Conservation (phyloP, 2,329 filamentous ascomycete genomes). For the Rhinocladiella similis region DNA sequence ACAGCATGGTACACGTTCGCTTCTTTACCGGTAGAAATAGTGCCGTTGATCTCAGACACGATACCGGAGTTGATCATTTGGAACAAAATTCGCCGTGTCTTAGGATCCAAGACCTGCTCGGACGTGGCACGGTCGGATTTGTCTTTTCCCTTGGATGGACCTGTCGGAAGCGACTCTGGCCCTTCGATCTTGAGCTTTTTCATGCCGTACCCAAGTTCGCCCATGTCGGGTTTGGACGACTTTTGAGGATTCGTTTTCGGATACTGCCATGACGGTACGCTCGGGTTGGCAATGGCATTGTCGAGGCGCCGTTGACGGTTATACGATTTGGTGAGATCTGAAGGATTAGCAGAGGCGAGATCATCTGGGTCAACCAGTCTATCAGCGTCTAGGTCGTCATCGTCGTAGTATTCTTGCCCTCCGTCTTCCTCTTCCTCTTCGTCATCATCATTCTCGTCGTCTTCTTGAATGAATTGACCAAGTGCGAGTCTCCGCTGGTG, state of each 20-base stretch:
- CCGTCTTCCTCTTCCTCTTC: constrained; percentile 49
- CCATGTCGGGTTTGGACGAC: constrained; percentile 70
- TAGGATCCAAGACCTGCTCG: constrained; percentile 90
- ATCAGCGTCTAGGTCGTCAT: constrained; percentile 58
- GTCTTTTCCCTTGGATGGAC: constrained; percentile 51
- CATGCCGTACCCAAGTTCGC: constrained; percentile 63
- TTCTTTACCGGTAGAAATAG: constrained; percentile 95
- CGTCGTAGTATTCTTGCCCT: constrained; percentile 60
- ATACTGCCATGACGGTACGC: constrained; percentile 55
- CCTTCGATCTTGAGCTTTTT: constrained; percentile 79
- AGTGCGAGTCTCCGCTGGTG: constrained; percentile 32
- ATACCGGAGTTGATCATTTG: constrained; percentile 93
- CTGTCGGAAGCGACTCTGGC: constrained; percentile 20
- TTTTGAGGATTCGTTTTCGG: constrained; percentile 77
- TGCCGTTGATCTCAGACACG: constrained; percentile 89
- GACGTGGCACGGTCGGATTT: constrained; percentile 91
- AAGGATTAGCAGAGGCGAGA: constrained; percentile 56
- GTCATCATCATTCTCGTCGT: constrained; percentile 32
- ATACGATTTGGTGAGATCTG: constrained; percentile 81
- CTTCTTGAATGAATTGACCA: constrained; percentile 33
- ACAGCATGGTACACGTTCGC: constrained; percentile 96
- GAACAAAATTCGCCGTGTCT: constrained; percentile 91
- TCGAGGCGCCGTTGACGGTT: constrained; percentile 77
- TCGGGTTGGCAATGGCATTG: constrained; percentile 49
- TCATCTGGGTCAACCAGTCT: constrained; percentile 58